Percentiles rank a stretch among this genome's conserved stretches.
These are phyloP conservation scores for Fusarium nematophilum DNA, from an alignment of 2,329 filamentous ascomycete genomes.

Conservation along the genomic window DNA sequence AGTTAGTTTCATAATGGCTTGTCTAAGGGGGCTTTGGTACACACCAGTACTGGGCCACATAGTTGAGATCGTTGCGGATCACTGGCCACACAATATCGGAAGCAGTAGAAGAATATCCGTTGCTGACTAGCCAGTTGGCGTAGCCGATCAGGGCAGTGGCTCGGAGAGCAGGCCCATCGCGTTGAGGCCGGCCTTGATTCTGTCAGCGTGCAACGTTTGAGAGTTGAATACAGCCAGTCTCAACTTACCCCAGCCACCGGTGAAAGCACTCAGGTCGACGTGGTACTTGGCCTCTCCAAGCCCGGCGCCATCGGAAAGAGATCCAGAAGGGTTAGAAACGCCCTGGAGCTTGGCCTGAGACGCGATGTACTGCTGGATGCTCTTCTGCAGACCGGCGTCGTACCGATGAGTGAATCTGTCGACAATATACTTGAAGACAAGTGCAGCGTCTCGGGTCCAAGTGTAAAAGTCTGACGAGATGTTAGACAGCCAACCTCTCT, in stretches of 20 bases:
- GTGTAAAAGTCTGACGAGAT: slow-evolving; percentile 75
- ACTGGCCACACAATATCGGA: slow-evolving; percentile 75
- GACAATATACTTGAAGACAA: slow-evolving; percentile 75
- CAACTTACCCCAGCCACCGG: slow-evolving; percentile 70
- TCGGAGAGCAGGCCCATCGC: slow-evolving; percentile 81
- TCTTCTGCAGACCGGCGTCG: slow-evolving; percentile 65
- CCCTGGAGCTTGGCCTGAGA: slow-evolving; percentile 75
- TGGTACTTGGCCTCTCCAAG: slow-evolving; percentile 81
- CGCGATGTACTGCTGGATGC: slow-evolving; percentile 75
- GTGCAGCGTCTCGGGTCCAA: slow-evolving; percentile 80
- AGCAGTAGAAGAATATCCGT: slow-evolving; percentile 71
- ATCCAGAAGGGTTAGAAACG: slow-evolving; percentile 76
- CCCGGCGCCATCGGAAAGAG: slow-evolving; percentile 61
- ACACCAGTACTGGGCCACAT: slow-evolving; percentile 78
- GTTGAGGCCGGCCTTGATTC: slow-evolving; percentile 72
- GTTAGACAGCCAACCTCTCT: slow-evolving; percentile 11
- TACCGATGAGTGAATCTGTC: slow-evolving; percentile 73
- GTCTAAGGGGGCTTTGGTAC: not conserved
- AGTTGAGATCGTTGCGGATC: slow-evolving; percentile 79
- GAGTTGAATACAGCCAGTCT: no score
- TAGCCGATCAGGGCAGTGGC: slow-evolving; percentile 80
- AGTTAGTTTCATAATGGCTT: not conserved
- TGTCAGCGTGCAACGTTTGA: slow-evolving; percentile 15
- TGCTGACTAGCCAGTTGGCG: slow-evolving; percentile 75
- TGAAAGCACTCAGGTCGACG: slow-evolving; percentile 72